These are phyloP conservation scores for Mycena polygramma DNA, from an alignment of 768 basidiomycete genomes.

Conservation along the genomic window DNA sequence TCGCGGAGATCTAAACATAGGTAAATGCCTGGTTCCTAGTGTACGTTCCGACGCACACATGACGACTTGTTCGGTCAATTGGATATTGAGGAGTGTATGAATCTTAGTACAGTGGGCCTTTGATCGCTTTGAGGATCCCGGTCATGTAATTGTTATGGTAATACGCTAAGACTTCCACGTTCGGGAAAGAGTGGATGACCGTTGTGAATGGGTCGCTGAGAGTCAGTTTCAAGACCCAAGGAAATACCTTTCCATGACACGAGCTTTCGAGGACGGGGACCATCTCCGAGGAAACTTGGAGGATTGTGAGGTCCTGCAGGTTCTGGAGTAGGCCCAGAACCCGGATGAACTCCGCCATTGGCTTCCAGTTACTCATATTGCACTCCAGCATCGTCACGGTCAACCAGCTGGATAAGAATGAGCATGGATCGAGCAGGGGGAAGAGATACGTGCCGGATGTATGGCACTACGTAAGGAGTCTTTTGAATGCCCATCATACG, in stretches of 20 bases:
- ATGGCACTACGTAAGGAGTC: no score
- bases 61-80: background rate
- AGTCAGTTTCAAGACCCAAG: constrained; percentile 5
- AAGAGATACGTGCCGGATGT: background rate
- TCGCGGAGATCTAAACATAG: constrained; percentile 5
- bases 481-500: no score
- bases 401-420: constrained; percentile 2
- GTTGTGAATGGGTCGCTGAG: background rate
- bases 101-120: background rate
- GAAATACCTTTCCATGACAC: background rate
- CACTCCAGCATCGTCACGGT: constrained; percentile 16
- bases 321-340: constrained; percentile 12
- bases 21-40: background rate
- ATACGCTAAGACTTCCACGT: background rate
- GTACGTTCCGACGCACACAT: background rate
- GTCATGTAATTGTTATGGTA: no score
- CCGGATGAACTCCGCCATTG: constrained; percentile 21
- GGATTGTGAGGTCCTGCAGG: constrained; percentile 8
- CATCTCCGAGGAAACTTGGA: background rate
- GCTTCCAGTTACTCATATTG: constrained; percentile 14
- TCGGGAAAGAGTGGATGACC: constrained; percentile 19
- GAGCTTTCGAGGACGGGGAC: background rate
- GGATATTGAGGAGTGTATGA: background rate
- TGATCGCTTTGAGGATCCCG: background rate
- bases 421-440: background rate